Evolutionary conservation across 108 stramenopile species (phyloP).

Genomic region (Epithemia pelagica): DNA sequence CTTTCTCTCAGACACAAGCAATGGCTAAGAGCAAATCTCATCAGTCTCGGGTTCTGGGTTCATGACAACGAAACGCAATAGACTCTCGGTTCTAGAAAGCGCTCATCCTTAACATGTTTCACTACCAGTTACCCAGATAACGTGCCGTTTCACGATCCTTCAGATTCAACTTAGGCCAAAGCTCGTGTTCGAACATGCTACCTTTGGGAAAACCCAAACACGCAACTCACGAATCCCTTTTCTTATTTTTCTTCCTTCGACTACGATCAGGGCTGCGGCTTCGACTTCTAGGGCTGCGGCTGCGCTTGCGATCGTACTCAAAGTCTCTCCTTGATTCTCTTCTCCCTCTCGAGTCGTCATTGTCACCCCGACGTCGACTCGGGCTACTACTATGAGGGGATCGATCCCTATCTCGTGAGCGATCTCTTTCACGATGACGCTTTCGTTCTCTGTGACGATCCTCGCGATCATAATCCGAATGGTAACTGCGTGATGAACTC

Average conservation of each 20-base stretch:
- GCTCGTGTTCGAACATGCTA: no score
- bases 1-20: no score
- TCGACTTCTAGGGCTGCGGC: constrained; percentile 8
- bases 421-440: background rate
- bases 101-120: no score
- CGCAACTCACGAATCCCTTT: background rate
- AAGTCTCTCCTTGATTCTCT: constrained; percentile 19
- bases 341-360: constrained; percentile 24
- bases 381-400: constrained; percentile 5
- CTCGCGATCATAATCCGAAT: constrained; percentile 3
- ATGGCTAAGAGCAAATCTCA: no score
- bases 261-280: constrained; percentile 30
- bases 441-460: constrained; percentile 6
- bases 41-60: no score
- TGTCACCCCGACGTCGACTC: constrained; percentile 11
- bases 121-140: no score
- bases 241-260: constrained; percentile 20
- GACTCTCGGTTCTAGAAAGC: no score
- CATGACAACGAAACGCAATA: no score
- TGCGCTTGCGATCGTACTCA: constrained; percentile 21
- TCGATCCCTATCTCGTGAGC: constrained; percentile 1
- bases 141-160: no score
- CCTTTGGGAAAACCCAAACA: no score
- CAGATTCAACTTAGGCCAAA: no score
- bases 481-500: constrained; percentile 6